A percentile compares a stretch with the other conserved stretches of the same genome.
Conservation (phyloP, 2,329 filamentous ascomycete genomes). For the Aspergillus calidoustus region DNA sequence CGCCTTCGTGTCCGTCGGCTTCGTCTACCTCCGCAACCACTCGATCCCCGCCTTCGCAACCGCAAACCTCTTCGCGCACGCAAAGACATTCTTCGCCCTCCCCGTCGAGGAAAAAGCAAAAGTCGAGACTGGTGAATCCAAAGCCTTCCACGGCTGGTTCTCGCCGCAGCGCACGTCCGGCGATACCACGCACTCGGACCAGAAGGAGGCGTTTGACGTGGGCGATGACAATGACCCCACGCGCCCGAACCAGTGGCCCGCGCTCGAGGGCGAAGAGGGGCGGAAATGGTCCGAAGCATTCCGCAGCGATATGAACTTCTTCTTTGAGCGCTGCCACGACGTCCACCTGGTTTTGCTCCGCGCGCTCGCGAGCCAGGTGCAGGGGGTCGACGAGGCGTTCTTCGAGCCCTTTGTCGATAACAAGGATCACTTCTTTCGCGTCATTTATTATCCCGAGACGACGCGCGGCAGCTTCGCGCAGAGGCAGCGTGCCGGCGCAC, state of each 20-base stretch:
- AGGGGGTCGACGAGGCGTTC: conserved; percentile 2
- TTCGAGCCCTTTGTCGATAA: conserved; percentile 10
- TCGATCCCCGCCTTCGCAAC: conserved; percentile 7
- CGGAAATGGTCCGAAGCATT: conserved; percentile 6
- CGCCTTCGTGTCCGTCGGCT: conserved; percentile 13
- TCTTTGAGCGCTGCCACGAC: conserved; percentile 13
- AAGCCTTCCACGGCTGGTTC: conserved; percentile 17
- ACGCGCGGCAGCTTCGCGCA: neutral
- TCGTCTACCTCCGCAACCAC: conserved; percentile 15
- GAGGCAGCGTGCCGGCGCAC: conserved; percentile 4
- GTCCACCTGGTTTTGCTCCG: conserved; percentile 10
- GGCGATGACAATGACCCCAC: conserved; percentile 13
- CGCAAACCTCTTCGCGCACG: conserved; percentile 10
- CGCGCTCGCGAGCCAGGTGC: conserved; percentile 7
- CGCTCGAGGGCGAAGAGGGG: no score
- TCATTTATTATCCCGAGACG: conserved; percentile 14
- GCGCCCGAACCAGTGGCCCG: conserved; percentile 11
- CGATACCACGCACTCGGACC: conserved; percentile 4
- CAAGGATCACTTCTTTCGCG: conserved; percentile 11
- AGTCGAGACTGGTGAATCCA: conserved; percentile 9
- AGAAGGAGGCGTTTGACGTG: conserved; percentile 13
- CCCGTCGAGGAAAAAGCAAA: conserved; percentile 3
- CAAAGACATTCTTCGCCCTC: conserved; percentile 6
- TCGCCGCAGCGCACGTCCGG: conserved; percentile 7
- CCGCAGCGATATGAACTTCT: conserved; percentile 11